Evolutionary conservation across 2,329 filamentous ascomycete genomes (phyloP).

Genomic region (Neofusicoccum laricinum): DNA sequence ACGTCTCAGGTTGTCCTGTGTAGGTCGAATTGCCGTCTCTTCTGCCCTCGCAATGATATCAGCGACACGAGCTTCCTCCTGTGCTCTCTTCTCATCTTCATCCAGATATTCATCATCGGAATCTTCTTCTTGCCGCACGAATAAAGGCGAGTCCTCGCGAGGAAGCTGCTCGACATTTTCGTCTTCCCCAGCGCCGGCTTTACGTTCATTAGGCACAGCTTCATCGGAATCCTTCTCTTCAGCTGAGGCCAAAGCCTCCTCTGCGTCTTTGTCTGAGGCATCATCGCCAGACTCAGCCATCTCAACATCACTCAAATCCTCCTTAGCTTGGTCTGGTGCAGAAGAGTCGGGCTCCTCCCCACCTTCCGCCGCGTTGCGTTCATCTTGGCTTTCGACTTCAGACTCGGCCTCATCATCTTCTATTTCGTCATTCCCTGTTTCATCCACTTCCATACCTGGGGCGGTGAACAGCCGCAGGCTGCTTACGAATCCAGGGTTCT

Average conservation of each 20-base stretch:
- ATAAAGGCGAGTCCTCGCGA: conserved; percentile 2
- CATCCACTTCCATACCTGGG: conserved; percentile 44
- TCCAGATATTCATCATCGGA: conserved; percentile 50
- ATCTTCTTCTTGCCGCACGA: conserved; percentile 22
- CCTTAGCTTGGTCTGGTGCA: neutral
- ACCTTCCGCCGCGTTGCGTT: neutral
- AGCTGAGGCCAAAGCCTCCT: neutral
- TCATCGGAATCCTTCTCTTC: neutral
- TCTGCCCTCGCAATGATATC: conserved; percentile 47
- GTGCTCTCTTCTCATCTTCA: conserved; percentile 54
- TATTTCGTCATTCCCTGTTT: conserved; percentile 11
- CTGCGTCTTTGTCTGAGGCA: neutral
- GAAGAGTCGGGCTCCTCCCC: conserved; percentile 1
- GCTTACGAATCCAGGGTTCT: conserved; percentile 36
- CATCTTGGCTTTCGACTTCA: neutral
- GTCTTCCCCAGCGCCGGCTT: neutral
- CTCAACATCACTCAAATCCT: neutral
- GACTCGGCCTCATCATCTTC: neutral
- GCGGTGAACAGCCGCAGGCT: conserved; percentile 54
- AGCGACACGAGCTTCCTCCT: conserved; percentile 45
- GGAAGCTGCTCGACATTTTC: neutral
- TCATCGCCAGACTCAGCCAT: neutral
- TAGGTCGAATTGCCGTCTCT: conserved; percentile 41
- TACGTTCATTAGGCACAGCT: too few species aligned
- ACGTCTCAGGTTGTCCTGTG: conserved; percentile 42